Percentiles rank a stretch among this genome's conserved stretches.
Conservation (phyloP, 1,284 basidiomycete genomes). For the Heterobasidion parviporum region DNA sequence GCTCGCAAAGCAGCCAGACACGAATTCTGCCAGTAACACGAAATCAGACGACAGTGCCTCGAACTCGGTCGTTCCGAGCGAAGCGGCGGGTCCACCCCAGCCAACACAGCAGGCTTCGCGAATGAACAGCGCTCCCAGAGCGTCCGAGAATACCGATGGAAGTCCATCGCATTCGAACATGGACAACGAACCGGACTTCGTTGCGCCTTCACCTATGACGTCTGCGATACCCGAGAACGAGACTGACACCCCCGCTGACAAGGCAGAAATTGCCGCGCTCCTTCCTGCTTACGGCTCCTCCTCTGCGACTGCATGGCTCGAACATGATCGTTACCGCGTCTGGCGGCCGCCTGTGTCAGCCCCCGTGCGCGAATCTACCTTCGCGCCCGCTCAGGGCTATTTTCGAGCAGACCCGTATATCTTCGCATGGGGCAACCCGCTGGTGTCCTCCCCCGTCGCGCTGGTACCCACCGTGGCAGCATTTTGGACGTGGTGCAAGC, state of each 20-base stretch:
- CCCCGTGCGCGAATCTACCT: conserved; percentile 28
- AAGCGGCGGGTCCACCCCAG: neutral
- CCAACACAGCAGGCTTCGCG: neutral
- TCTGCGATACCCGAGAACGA: neutral
- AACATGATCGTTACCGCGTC: conserved; percentile 33
- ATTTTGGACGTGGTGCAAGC: conserved; percentile 27
- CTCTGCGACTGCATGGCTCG: conserved; percentile 37
- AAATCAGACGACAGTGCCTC: neutral
- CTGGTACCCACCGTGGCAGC: conserved; percentile 24
- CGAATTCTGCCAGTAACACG: neutral
- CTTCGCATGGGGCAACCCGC: conserved; percentile 40
- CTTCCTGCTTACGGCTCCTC: conserved; percentile 33
- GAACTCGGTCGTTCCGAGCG: neutral
- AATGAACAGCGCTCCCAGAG: neutral
- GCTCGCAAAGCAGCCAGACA: neutral
- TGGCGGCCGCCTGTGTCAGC: conserved; percentile 24
- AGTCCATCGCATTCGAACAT: neutral
- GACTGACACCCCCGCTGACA: conserved; percentile 8
- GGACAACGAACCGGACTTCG: neutral
- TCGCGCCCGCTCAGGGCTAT: conserved; percentile 31
- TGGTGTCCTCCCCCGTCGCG: conserved; percentile 30
- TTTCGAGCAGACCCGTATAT: conserved; percentile 20
- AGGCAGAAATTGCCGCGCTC: conserved; percentile 26
- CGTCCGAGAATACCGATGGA: neutral
- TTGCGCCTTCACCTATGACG: neutral